A percentile compares a stretch with the other conserved stretches of the same genome.
Evolutionary conservation across 768 basidiomycete genomes (phyloP).

Genomic region (Serpula lacrymans): DNA sequence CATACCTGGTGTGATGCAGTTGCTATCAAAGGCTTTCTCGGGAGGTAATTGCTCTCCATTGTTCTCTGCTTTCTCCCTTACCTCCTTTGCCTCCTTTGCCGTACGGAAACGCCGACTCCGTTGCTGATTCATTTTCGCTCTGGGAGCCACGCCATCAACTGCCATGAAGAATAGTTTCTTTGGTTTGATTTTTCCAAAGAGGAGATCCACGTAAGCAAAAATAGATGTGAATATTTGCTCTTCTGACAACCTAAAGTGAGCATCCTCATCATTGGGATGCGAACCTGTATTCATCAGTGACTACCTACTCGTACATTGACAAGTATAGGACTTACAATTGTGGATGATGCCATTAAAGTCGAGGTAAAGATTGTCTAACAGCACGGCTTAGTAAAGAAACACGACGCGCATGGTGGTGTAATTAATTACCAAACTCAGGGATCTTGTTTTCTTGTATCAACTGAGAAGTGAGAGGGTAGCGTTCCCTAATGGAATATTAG

Average conservation of each 20-base stretch:
- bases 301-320: background rate
- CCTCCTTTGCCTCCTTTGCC: conserved; percentile 87
- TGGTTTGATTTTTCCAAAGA: conserved; percentile 97
- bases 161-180: conserved; percentile 99
- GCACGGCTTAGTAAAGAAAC: conserved; percentile 11
- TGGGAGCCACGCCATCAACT: conserved; percentile 93
- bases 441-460: conserved; percentile 98
- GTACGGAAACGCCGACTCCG: conserved; percentile 91
- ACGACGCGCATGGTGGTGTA: background rate
- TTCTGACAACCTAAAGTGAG: conserved; percentile 93
- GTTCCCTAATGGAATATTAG: conserved; percentile 57
- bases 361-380: conserved; percentile 81
- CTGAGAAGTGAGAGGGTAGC: conserved; percentile 97
- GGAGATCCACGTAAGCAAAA: conserved; percentile 93
- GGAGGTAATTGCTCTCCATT: conserved; percentile 91
- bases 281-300: conserved; percentile 50
- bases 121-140: conserved; percentile 99
- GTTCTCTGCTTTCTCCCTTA: conserved; percentile 78
- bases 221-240: conserved; percentile 97
- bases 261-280: conserved; percentile 95
- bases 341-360: conserved; percentile 95
- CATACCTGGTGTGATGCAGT: conserved; percentile 96
- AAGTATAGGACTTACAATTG: conserved; percentile 47
- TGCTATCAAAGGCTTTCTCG: conserved; percentile 96
- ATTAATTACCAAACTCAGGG: conserved; percentile 83